These are phyloP conservation scores for Cryphonectria radicalis DNA, from an alignment of 2,329 filamentous ascomycete genomes.

Conservation along the genomic window DNA sequence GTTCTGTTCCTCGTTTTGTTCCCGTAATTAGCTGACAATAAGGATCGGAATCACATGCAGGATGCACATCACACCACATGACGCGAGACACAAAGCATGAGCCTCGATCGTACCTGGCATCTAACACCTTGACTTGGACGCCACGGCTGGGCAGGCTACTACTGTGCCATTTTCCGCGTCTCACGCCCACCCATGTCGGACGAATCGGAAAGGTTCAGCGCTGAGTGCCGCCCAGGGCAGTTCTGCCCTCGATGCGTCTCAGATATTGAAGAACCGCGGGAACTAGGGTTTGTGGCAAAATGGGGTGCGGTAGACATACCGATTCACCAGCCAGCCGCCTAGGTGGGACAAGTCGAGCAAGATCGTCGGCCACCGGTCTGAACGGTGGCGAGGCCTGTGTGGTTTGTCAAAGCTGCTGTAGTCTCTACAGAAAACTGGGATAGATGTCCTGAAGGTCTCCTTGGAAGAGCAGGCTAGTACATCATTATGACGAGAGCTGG, in stretches of 20 bases:
- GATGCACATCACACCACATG: constrained; percentile 1
- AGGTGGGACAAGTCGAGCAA: background rate
- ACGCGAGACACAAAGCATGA: background rate
- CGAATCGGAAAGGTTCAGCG: background rate
- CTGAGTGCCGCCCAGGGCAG: background rate
- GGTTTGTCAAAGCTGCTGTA: background rate
- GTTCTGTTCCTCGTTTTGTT: background rate
- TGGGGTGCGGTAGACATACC: background rate
- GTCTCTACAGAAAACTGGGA: background rate
- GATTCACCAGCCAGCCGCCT: background rate
- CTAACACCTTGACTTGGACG: background rate
- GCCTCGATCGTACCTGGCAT: background rate
- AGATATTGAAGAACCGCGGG: background rate
- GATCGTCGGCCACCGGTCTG: background rate
- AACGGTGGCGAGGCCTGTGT: background rate
- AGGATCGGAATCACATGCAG: background rate
- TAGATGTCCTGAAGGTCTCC: background rate
- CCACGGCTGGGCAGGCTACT: background rate
- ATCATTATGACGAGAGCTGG: background rate
- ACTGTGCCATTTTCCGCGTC: background rate
- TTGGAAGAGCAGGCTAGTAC: background rate
- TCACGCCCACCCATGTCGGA: background rate
- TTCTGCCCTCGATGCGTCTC: background rate
- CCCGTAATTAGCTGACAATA: background rate
- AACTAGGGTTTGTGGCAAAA: background rate